phyloP scores from a whole-genome alignment of 1,284 basidiomycete genomes.

The Trichosporon sp. region DNA sequence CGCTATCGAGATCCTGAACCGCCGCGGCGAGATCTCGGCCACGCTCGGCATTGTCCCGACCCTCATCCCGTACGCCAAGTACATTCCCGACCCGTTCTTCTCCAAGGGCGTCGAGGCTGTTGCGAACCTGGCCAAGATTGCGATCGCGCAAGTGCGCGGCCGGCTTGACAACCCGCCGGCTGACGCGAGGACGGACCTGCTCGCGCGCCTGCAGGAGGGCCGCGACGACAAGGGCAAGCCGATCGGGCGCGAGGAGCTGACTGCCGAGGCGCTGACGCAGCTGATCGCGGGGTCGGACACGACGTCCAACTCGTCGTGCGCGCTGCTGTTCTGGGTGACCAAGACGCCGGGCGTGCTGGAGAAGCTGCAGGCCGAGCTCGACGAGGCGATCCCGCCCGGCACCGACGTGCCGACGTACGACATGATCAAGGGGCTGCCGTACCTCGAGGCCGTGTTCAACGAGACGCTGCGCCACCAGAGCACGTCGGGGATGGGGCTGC shows the following conservation, averaged over 20 bases:
- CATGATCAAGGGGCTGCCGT: slow-evolving; percentile 64
- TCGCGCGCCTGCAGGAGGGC: slow-evolving; percentile 71
- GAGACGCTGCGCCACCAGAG: slow-evolving; percentile 77
- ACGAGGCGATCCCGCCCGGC: slow-evolving; percentile 62
- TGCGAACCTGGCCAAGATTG: slow-evolving; percentile 70
- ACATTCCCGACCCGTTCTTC: slow-evolving; percentile 65
- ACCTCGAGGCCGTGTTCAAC: slow-evolving; percentile 75
- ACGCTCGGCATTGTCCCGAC: slow-evolving; percentile 73
- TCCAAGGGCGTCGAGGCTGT: slow-evolving; percentile 64
- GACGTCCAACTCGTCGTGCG: slow-evolving; percentile 75
- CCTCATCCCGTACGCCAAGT: slow-evolving; percentile 58
- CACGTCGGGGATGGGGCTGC: slow-evolving; percentile 68
- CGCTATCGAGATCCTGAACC: slow-evolving; percentile 80
- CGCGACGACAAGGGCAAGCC: slow-evolving; percentile 68
- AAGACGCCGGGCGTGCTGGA: slow-evolving; percentile 61
- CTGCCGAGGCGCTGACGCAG: slow-evolving; percentile 79
- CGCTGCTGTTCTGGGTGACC: slow-evolving; percentile 77
- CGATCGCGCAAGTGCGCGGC: slow-evolving; percentile 72
- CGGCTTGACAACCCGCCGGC: slow-evolving; percentile 59
- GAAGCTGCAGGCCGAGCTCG: slow-evolving; percentile 74
- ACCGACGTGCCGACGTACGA: slow-evolving; percentile 56
- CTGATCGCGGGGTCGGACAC: slow-evolving; percentile 64
- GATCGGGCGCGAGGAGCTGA: slow-evolving; percentile 58
- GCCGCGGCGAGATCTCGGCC: slow-evolving; percentile 80
- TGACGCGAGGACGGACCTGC: slow-evolving; percentile 63